Base-by-base conservation (phyloP, 768 basidiomycete genomes). In the Melanogaster broomeanus region DNA sequence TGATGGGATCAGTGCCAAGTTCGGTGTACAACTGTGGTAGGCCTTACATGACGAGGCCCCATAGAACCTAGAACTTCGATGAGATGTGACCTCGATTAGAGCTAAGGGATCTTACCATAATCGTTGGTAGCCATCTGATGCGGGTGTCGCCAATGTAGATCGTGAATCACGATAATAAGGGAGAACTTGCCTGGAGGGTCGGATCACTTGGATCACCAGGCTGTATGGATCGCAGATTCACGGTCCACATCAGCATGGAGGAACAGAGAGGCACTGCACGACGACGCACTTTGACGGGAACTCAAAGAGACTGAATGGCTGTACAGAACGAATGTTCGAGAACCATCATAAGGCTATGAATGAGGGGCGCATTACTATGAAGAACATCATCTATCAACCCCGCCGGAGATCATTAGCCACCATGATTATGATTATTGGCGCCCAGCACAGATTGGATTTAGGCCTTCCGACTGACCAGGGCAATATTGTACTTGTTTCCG, bases 401-500 rank as follows among this genome's bases (percentile, higher is more conserved):
- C 25, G n/a, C n/a, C n/a, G n/a, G n/a, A n/a, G n/a, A n/a, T n/a
- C n/a, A n/a, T n/a, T n/a, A n/a, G n/a, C n/a, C n/a, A n/a, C n/a
- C n/a, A n/a, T n/a, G n/a, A n/a, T n/a, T n/a, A n/a, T n/a, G n/a
- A n/a, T n/a, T n/a, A n/a, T n/a, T n/a, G n/a, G n/a, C n/a, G n/a
- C n/a, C n/a, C n/a, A n/a, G n/a, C n/a, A 27, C 12, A 27, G 33
- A 49, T 25, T 19, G 3, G n/a, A n/a, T n/a, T 4, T 8, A 19
- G 24, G 6, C 61, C 69, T 15, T 49, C 82, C 81, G 8, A 62
- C 71, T 22, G 45, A 85, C 84, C 62, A 87, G 61, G 2, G 82
- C 83, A 34, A 84, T 79, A 52, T 85, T 86, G 57, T 83, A 88
- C 57, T 80, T 68, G 61, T 82, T 79, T 15, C 81, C 78, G 0